These are phyloP conservation scores for Diversispora epigaea DNA, from an alignment of 192 early-diverging fungal species.

Conservation along the genomic window DNA sequence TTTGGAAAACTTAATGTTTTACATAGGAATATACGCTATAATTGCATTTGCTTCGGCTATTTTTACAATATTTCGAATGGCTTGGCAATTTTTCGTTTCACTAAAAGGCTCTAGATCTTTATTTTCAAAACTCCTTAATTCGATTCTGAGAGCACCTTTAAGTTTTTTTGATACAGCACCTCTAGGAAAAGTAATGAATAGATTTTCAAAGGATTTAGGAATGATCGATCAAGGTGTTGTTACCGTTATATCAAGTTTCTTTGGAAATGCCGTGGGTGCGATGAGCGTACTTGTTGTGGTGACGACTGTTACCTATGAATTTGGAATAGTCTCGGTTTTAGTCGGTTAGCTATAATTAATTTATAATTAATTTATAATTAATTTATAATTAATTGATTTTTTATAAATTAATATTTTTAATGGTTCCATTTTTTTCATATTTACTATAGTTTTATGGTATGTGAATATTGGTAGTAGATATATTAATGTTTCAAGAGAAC, in stretches of 20 bases:
- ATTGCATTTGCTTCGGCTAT: conserved; percentile 45
- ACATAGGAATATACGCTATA: conserved; percentile 59
- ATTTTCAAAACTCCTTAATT: conserved; percentile 55
- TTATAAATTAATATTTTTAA: neutral
- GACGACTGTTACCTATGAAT: conserved; percentile 60
- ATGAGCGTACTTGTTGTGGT: conserved; percentile 58
- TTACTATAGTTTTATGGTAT: conserved; percentile 19
- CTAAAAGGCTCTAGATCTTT: conserved; percentile 60
- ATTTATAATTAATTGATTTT: neutral
- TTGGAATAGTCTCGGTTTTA: conserved; percentile 56
- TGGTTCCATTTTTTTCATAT: neutral
- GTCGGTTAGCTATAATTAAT: conserved; percentile 38
- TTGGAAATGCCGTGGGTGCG: conserved; percentile 49
- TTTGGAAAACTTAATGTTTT: conserved; percentile 35
- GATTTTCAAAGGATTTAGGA: conserved; percentile 87
- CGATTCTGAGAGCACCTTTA: conserved; percentile 69
- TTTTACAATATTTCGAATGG: conserved; percentile 44
- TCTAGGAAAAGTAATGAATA: conserved; percentile 82
- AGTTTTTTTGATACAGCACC: conserved; percentile 90
- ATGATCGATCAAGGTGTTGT: conserved; percentile 67
- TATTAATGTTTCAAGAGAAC: conserved; percentile 59
- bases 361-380: neutral
- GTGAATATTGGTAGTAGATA: conserved; percentile 6
- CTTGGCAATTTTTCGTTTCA: conserved; percentile 48
- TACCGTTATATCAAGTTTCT: conserved; percentile 50